phyloP scores from a whole-genome alignment of 257 asterid genomes.

The Solanum piurae region DNA sequence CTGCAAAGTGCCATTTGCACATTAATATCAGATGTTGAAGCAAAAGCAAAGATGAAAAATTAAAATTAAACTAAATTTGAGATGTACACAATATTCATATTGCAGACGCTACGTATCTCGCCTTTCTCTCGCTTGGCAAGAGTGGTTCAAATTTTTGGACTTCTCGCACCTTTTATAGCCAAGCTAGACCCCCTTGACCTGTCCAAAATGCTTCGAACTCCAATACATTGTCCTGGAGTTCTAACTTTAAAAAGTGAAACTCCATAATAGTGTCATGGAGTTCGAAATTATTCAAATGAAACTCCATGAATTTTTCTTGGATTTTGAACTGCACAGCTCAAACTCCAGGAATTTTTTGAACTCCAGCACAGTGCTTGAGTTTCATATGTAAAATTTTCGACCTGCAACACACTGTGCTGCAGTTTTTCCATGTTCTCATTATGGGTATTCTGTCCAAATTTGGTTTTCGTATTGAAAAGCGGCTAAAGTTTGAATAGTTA shows the following conservation, averaged over 20 bases:
- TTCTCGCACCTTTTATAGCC: background rate
- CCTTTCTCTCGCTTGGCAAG: background rate
- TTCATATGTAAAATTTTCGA: background rate
- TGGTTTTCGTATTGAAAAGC: background rate
- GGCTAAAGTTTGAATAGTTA: background rate
- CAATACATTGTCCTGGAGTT: background rate
- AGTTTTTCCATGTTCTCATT: background rate
- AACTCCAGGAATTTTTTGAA: background rate
- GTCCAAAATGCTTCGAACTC: background rate
- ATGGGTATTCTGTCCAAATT: background rate
- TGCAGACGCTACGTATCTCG: slow-evolving; percentile 49
- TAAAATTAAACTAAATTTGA: background rate
- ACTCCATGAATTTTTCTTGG: background rate
- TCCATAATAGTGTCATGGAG: background rate
- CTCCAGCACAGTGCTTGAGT: background rate
- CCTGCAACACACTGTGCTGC: background rate
- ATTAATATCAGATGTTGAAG: slow-evolving; percentile 2
- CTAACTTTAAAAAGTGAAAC: background rate
- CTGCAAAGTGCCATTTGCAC: slow-evolving; percentile 20
- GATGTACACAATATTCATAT: slow-evolving; percentile 52
- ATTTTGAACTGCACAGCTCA: background rate
- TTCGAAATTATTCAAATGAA: background rate
- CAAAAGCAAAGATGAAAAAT: background rate
- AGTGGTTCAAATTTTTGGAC: background rate
- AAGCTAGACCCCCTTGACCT: background rate